Base-by-base conservation (phyloP, 75 land plant genomes). In the Cunninghamia lanceolata region DNA sequence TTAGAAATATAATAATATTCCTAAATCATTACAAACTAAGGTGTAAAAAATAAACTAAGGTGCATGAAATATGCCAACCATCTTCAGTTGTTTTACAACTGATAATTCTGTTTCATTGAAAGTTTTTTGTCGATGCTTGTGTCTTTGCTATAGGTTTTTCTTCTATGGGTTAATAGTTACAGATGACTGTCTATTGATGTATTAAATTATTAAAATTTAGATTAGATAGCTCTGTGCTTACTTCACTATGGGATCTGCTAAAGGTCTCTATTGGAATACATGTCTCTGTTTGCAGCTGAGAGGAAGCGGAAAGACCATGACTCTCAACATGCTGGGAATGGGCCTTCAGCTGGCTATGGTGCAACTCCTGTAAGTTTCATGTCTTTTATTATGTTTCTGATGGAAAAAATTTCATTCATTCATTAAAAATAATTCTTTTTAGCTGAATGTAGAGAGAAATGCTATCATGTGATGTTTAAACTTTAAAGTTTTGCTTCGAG, bases 301-400 rank as follows among this genome's bases (percentile, higher is more conserved):
- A 83, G 63, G 84, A 43, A 46, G 11, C 46, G 47, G 36, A 46
- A 83, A 83, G 47, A 80, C n/a, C 84, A 83, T 52, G 84, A 83
- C 30, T 1, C 63, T 83, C 84, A 52, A 36, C 84, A 83, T 36
- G 39, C 63, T 83, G 84, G 84, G 63, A 83, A 53, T 83, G 84
- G 84, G 35, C 63, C 63, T 52, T 39, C 84, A 83, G 5, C 84
- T 83, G 46, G 52, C 35, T 35, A 35, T 83, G 84, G 84, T 40
- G 84, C 63, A 83, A 35, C 38, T 83, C 17, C 84, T 83, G 84
- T 83, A 83, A 83, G 84, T 83, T 53, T 53, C 46, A 45, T 11
- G 47, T 80, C 46, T n/a, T 45, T 21, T 79, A 2, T 2, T 9
- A 28, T 70, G 4, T 17, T 56, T 25, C 28, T 0, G 68, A 63